A percentile compares a stretch with the other conserved stretches of the same genome.
These are phyloP conservation scores for Helianthus tuberosus DNA, from an alignment of 129 eudicot species.

Conservation along the genomic window DNA sequence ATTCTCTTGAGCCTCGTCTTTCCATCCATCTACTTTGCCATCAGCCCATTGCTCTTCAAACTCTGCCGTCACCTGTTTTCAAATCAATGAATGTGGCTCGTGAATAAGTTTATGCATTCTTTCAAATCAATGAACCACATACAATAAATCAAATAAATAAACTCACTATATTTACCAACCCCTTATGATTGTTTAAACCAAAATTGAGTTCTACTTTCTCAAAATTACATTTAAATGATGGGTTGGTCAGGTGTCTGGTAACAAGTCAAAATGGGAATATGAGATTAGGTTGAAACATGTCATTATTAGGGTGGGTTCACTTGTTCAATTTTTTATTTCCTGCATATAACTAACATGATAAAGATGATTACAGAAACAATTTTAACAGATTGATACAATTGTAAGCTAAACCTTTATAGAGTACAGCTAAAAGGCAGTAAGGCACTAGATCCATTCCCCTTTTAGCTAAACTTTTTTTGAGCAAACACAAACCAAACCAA, in stretches of 20 bases:
- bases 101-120: background rate
- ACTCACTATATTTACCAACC: no score
- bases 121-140: background rate
- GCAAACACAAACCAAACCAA: background rate
- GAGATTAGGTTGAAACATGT: background rate
- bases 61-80: constrained; percentile 70
- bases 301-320: background rate
- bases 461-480: background rate
- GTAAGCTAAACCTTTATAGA: background rate
- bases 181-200: no score
- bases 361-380: background rate
- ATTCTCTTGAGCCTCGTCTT: constrained; percentile 62
- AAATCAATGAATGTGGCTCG: constrained; percentile 2
- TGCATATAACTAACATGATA: background rate
- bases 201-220: background rate
- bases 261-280: background rate
- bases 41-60: constrained; percentile 86
- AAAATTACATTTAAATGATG: background rate
- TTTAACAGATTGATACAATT: background rate
- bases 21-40: constrained; percentile 81
- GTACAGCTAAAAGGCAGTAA: background rate
- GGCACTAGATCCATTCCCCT: background rate
- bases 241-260: background rate
- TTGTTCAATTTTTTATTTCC: background rate
- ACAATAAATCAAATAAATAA: background rate